Base-by-base conservation (phyloP, 306 rosid genomes). In the Acacia confusa region DNA sequence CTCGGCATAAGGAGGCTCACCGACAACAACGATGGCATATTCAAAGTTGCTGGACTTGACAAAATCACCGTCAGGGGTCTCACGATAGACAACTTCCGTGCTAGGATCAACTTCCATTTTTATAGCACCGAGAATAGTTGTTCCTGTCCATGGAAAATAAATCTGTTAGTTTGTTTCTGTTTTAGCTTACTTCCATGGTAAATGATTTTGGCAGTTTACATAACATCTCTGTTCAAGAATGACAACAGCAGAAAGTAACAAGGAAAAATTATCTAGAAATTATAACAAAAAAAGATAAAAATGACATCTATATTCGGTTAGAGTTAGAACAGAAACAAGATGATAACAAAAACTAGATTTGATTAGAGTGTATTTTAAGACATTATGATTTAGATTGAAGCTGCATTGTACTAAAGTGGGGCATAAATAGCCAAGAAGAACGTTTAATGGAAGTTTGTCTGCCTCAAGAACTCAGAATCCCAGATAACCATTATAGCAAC, bases 1-100 rank as follows among this genome's bases (percentile, higher is more conserved):
- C 88, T 95, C 99, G 0, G 97, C 96, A 75, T 95, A 95, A 27
- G 98, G 90, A 68, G 83, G 77, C 90, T 95, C 99, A 0, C 99
- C 99, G 63, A 93, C 90, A 41, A 87, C 94, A 83, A 95, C 87
- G 61, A 95, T 86, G 81, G 98, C 98, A 81, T 90, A 95, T 43
- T 85, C 87, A 69, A 95, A 89, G 68, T 89, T 77, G 84, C 78
- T 87, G 72, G 94, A 85, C 88, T 91, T 93, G 0, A 92, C 90
- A 82, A 90, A 95, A 2, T 81, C 83, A 30, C 82, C 79, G 4
- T 93, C 94, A 1, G 98, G 99, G 86, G 82, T 90, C 85, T 93
- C 96, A 0, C 77, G 88, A 44, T 81, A 89, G 68, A 91, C 79
- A 36, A 92, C 74, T 84, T 95, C 86, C 19, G 97, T 92, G 86